Evolutionary conservation across 495 filamentous ascomycete species (phyloP).

Genomic region (Xylaria scruposa): DNA sequence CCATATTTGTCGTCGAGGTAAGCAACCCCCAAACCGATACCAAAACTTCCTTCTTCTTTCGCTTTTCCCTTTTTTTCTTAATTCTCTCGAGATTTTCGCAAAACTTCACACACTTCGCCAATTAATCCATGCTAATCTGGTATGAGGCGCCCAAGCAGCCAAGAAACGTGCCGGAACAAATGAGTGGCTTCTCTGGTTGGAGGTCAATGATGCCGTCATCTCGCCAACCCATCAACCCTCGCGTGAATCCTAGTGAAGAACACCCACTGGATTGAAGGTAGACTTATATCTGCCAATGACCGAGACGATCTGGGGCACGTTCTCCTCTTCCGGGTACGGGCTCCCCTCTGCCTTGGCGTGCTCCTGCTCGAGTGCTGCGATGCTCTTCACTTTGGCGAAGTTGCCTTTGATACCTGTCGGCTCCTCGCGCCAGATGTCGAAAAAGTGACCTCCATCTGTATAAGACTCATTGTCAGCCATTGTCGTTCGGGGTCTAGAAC

Average conservation of each 20-base stretch:
- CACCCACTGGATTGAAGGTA: background rate
- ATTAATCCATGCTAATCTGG: background rate
- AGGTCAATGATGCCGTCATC: background rate
- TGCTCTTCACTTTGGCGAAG: background rate
- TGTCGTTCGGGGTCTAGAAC: background rate
- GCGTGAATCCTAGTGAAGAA: background rate
- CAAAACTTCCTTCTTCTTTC: background rate
- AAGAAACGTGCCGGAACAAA: background rate
- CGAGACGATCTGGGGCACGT: background rate
- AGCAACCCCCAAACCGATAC: background rate
- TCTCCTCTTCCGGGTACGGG: background rate
- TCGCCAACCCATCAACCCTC: background rate
- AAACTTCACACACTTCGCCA: background rate
- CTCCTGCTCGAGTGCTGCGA: background rate
- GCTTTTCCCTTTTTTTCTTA: background rate
- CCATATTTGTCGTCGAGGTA: background rate
- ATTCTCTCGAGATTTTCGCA: background rate
- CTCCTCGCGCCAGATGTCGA: background rate
- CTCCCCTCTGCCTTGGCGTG: background rate
- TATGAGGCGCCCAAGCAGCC: background rate
- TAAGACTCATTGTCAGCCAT: background rate
- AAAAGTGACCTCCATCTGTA: background rate
- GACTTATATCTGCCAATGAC: slow-evolving; percentile 2
- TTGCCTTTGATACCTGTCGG: background rate
- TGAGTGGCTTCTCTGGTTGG: background rate